Evolutionary conservation across 306 rosid genomes (phyloP), one percentile per base, ranked within the genome.

Genomic region (Sindora glabra): DNA sequence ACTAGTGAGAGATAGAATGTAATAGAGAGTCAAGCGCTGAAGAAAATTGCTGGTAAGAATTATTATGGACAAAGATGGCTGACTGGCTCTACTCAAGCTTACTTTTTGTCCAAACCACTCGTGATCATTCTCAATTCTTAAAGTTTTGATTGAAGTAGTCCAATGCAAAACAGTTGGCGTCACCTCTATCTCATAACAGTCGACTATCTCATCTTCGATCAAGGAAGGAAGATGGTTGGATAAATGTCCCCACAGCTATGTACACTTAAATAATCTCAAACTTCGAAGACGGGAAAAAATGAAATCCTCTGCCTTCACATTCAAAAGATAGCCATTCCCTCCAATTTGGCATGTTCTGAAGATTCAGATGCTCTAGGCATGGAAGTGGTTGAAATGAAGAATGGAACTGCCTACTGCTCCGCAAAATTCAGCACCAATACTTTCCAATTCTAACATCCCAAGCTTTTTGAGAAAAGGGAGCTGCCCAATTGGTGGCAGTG

Each of bases 351-450:
- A 58, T 68, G 0, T 29, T 21, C 12, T 3, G 14, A 47, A 67
- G 47, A 1, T 3, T 38, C 11, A 56, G 38, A 4, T 16, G 17
- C 42, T 25, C 17, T 13, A 65, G 19, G 19, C 55, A 54, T 18
- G 71, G 71, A 65, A 54, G 54, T 10, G 48, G 48, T 21, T 54
- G 70, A 65, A 23, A 65, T 39, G n/a, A n/a, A n/a, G 45, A 40
- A 40, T 13, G 13, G 53, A 1, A 18, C 10, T 2, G 39, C 37
- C 44, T 19, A n/a, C n/a, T n/a, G n/a, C n/a, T n/a, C 56, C 63
- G 33, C 39, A 50, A 8, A 71, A 71, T 13, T 38, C 49, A 26
- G 15, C 8, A 33, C 47, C 72, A 67, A 67, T 21, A 27, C 8
- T 33, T 8, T 53, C 6, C 2, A 59, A 55, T 10, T 14, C 10